Percentiles rank a stretch among this genome's conserved stretches.
Evolutionary conservation across 345 rosid species (phyloP).

Genomic region (Lepidium didymum): DNA sequence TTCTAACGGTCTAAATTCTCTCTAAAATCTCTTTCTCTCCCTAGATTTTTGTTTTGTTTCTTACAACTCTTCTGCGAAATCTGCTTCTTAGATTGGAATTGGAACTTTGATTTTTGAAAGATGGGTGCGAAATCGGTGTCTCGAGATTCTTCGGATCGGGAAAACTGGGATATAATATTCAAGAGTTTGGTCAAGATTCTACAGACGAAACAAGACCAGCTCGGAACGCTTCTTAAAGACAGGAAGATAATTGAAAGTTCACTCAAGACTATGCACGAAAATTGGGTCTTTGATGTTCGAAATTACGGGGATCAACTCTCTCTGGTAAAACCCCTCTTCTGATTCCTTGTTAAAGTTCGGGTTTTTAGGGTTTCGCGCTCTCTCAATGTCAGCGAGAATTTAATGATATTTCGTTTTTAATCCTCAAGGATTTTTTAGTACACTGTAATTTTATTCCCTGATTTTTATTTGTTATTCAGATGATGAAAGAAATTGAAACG

Average conservation of each 20-base stretch:
- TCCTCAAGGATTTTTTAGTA: background rate
- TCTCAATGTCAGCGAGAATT: background rate
- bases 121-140: constrained; percentile 28
- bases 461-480: constrained; percentile 27
- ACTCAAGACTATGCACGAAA: constrained; percentile 34
- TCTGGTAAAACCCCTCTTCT: constrained; percentile 33
- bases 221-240: constrained; percentile 46
- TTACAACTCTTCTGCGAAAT: background rate
- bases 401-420: background rate
- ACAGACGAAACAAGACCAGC: constrained; percentile 57
- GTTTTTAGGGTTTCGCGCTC: constrained; percentile 19
- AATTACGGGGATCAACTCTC: constrained; percentile 42
- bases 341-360: constrained; percentile 18
- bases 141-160: constrained; percentile 32
- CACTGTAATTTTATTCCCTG: background rate
- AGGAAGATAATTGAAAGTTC: constrained; percentile 53
- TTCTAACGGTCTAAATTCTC: constrained; percentile 18
- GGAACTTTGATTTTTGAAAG: background rate
- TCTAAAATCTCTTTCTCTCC: constrained; percentile 1
- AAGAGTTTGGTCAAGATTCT: constrained; percentile 43
- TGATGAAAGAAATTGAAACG: constrained; percentile 32
- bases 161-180: constrained; percentile 56
- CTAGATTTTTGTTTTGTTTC: background rate
- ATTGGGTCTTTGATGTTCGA: constrained; percentile 45
- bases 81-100: constrained; percentile 1